Evolutionary conservation across 257 asterid genomes (phyloP).

Genomic region (Cordia subcordata): DNA sequence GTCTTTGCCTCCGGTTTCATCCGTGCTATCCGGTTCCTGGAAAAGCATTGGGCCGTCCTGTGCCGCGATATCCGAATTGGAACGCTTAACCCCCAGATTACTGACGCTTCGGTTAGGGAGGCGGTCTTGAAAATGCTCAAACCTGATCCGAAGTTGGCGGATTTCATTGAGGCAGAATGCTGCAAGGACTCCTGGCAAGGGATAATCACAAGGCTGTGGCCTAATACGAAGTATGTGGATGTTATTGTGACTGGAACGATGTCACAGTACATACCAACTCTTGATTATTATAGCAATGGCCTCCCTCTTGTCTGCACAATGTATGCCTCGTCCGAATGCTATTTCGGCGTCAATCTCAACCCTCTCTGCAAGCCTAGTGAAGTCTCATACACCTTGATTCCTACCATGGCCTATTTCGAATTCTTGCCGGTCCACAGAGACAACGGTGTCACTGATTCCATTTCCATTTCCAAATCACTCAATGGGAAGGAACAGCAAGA

Average conservation of each 20-base stretch:
- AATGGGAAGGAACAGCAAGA: conserved; percentile 61
- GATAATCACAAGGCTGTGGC: conserved; percentile 79
- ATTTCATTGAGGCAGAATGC: conserved; percentile 53
- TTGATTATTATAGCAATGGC: conserved; percentile 75
- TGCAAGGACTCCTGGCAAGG: conserved; percentile 62
- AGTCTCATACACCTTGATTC: conserved; percentile 80
- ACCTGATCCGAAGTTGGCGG: conserved; percentile 68
- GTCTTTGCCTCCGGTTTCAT: conserved; percentile 92
- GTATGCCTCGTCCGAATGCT: conserved; percentile 95
- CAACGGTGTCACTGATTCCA: conserved; percentile 28
- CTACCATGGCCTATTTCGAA: conserved; percentile 79
- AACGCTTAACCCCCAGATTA: conserved; percentile 43
- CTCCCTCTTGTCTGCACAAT: conserved; percentile 85
- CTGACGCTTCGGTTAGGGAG: conserved; percentile 48
- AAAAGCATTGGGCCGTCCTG: conserved; percentile 65
- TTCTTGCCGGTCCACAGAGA: conserved; percentile 60
- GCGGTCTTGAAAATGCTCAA: conserved; percentile 45
- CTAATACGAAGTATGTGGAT: conserved; percentile 77
- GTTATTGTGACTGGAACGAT: conserved; percentile 93
- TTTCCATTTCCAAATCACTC: conserved; percentile 43
- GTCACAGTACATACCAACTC: conserved; percentile 89
- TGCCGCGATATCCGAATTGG: conserved; percentile 69
- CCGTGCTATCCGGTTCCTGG: conserved; percentile 75
- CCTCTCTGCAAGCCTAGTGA: conserved; percentile 79
- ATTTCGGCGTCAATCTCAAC: conserved; percentile 81